These are phyloP conservation scores for Globisporangium sylvaticum DNA, from an alignment of 352 stramenopile species.

Conservation along the genomic window DNA sequence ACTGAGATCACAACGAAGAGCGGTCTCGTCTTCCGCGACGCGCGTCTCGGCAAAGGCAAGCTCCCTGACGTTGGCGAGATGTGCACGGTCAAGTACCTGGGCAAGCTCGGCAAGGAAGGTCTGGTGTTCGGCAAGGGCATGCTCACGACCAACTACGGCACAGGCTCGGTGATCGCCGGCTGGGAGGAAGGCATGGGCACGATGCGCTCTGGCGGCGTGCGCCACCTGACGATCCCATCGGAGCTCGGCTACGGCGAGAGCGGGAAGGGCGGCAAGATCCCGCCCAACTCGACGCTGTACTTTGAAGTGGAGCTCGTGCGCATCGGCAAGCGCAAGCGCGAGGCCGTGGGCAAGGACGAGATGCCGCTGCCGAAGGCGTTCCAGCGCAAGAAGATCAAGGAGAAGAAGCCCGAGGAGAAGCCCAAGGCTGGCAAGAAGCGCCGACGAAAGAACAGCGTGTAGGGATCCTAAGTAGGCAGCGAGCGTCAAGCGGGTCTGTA, in stretches of 20 bases:
- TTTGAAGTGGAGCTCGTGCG: slow-evolving; percentile 81
- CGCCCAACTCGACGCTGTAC: slow-evolving; percentile 65
- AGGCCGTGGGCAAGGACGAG: slow-evolving; percentile 51
- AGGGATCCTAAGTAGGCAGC: no score
- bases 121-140: slow-evolving; percentile 77
- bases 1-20: slow-evolving; percentile 57
- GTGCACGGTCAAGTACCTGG: slow-evolving; percentile 72
- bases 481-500: not conserved
- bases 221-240: slow-evolving; percentile 57
- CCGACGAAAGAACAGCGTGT: slow-evolving; percentile 36
- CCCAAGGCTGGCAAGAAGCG: slow-evolving; percentile 23
- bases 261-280: slow-evolving; percentile 74
- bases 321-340: slow-evolving; percentile 70
- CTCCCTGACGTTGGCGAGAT: slow-evolving; percentile 52
- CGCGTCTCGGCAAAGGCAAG: slow-evolving; percentile 48
- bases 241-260: slow-evolving; percentile 60
- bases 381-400: slow-evolving; percentile 62
- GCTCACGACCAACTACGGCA: slow-evolving; percentile 60
- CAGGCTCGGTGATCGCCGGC: slow-evolving; percentile 68
- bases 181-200: slow-evolving; percentile 79
- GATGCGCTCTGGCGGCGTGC: slow-evolving; percentile 60
- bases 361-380: slow-evolving; percentile 67
- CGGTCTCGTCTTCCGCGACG: slow-evolving; percentile 50
- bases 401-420: slow-evolving; percentile 38
- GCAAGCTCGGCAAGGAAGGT: slow-evolving; percentile 50